These are phyloP conservation scores for Mediolabrus comicus DNA, from an alignment of 108 stramenopile genomes.

Conservation along the genomic window DNA sequence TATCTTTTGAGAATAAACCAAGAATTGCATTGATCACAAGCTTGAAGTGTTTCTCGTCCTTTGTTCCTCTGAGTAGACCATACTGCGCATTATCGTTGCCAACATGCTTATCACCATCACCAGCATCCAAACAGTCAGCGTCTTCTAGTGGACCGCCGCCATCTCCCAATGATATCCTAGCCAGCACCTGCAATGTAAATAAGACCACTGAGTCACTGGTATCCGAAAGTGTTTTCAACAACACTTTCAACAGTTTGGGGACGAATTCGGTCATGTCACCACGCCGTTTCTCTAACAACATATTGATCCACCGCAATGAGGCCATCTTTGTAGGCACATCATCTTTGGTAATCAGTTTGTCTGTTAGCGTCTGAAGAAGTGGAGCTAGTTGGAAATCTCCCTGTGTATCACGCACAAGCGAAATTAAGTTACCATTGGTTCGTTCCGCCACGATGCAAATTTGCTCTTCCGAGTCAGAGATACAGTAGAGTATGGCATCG, in stretches of 20 bases:
- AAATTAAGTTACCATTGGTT: constrained; percentile 85
- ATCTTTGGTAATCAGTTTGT: constrained; percentile 81
- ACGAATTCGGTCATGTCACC: constrained; percentile 91
- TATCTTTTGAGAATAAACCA: constrained; percentile 84
- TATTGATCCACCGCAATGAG: constrained; percentile 93
- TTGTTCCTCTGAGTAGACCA: constrained; percentile 36
- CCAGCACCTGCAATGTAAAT: constrained; percentile 91
- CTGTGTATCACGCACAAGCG: constrained; percentile 75
- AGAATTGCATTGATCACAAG: constrained; percentile 92
- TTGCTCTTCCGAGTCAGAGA: constrained; percentile 89
- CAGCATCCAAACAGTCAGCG: constrained; percentile 31
- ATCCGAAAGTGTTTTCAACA: constrained; percentile 93
- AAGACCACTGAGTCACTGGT: constrained; percentile 87
- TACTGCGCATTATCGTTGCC: constrained; percentile 8
- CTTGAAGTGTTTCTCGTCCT: constrained; percentile 83
- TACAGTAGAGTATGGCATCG: constrained; percentile 90
- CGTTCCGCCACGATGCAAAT: constrained; percentile 89
- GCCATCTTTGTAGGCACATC: constrained; percentile 96
- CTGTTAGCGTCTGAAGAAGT: constrained; percentile 84
- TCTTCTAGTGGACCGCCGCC: constrained; percentile 22
- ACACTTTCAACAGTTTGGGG: constrained; percentile 82
- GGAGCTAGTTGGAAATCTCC: constrained; percentile 82
- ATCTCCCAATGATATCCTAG: constrained; percentile 81
- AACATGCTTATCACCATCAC: constrained; percentile 35
- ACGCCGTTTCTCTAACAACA: constrained; percentile 95